Percentiles rank a stretch among this genome's conserved stretches.
Conservation (phyloP, 768 basidiomycete species). For the Saitozyma sp. region DNA sequence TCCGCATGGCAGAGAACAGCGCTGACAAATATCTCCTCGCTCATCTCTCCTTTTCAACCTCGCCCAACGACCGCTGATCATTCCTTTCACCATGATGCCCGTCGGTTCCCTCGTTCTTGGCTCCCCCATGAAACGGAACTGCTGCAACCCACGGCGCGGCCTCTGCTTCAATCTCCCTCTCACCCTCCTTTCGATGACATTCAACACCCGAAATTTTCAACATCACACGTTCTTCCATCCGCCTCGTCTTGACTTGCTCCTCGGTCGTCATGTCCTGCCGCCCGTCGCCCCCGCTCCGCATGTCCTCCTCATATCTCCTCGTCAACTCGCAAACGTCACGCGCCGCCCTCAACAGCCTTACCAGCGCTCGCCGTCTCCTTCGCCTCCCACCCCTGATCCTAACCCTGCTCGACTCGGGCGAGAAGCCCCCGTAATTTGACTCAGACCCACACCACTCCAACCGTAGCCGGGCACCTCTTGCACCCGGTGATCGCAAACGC, state of each 20-base stretch:
- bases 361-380: conserved; percentile 34
- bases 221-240: background rate
- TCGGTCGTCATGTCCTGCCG: conserved; percentile 7
- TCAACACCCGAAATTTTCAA: conserved; percentile 1
- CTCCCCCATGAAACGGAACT: no score
- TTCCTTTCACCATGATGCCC: no score
- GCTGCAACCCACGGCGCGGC: no score
- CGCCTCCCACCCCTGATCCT: conserved; percentile 46
- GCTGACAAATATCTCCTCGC: background rate
- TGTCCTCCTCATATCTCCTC: background rate
- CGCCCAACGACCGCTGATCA: no score
- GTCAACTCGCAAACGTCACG: background rate
- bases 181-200: background rate
- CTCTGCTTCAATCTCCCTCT: conserved; percentile 3
- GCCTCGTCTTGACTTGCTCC: conserved; percentile 1
- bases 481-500: background rate
- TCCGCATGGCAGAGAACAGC: no score
- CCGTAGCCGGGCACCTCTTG: background rate
- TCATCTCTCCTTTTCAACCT: background rate
- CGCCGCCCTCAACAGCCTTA: conserved; percentile 25
- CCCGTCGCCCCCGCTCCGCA: background rate
- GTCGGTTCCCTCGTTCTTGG: no score
- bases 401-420: conserved; percentile 45
- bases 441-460: conserved; percentile 9
- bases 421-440: conserved; percentile 52